Evolutionary conservation across 2,329 filamentous ascomycete species (phyloP).

Genomic region (Microascus cirrosus): DNA sequence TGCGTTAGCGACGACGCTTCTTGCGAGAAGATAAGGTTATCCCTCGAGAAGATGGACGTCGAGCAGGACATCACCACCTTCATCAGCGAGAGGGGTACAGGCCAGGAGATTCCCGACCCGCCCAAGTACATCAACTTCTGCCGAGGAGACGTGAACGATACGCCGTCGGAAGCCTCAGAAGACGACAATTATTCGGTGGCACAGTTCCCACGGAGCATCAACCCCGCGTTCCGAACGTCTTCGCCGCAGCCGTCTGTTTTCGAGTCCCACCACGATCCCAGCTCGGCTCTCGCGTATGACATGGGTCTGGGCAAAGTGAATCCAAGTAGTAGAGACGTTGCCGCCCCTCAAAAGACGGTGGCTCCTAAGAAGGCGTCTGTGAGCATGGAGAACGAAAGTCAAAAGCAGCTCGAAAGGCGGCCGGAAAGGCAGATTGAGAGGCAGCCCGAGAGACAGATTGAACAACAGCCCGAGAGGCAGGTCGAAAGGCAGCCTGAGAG

Average conservation of each 20-base stretch:
- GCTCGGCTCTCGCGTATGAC: conserved; percentile 60
- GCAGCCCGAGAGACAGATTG: background rate
- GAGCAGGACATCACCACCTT: conserved; percentile 87
- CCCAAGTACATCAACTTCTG: conserved; percentile 99
- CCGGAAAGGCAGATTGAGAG: background rate
- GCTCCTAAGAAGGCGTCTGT: conserved; percentile 1
- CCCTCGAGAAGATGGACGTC: conserved; percentile 90
- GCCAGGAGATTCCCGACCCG: conserved; percentile 93
- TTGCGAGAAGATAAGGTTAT: conserved; percentile 90
- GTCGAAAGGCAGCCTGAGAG: background rate
- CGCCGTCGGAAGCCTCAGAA: conserved; percentile 70
- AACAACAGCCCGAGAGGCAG: background rate
- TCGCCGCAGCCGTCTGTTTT: conserved; percentile 91
- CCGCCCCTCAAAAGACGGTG: conserved; percentile 36
- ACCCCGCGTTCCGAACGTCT: conserved; percentile 89
- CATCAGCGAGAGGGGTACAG: conserved; percentile 81
- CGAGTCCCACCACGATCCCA: conserved; percentile 83
- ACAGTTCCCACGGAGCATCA: conserved; percentile 90
- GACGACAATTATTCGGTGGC: conserved; percentile 89
- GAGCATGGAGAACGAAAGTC: background rate
- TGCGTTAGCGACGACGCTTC: conserved; percentile 96
- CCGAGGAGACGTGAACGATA: conserved; percentile 73
- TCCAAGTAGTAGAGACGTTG: conserved; percentile 36
- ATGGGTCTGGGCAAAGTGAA: conserved; percentile 46
- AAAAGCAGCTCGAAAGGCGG: conserved; percentile 2